Evolutionary conservation across 257 asterid species (phyloP).

Genomic region (Forsythia viridissima): DNA sequence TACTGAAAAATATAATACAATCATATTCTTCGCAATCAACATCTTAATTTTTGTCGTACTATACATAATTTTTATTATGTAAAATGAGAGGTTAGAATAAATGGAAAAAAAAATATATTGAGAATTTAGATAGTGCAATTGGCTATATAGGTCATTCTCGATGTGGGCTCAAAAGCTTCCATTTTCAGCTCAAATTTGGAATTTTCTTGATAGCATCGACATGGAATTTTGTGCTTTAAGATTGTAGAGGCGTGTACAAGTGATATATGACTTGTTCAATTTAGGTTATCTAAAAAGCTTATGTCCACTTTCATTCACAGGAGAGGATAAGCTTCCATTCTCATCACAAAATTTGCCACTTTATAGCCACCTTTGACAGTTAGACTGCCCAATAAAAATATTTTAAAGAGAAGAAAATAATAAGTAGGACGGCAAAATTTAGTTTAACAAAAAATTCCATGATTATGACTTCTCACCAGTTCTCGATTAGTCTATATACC

Average conservation of each 20-base stretch:
- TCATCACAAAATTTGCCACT: neutral
- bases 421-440: neutral
- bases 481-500: neutral
- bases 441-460: neutral
- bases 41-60: too few relatives aligned
- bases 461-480: neutral
- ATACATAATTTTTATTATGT: too few relatives aligned
- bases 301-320: neutral
- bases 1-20: too few relatives aligned
- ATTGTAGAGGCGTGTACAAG: neutral
- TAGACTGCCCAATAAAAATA: neutral
- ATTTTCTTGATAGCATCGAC: neutral
- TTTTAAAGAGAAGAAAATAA: neutral
- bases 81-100: too few relatives aligned
- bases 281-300: neutral
- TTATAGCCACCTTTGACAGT: neutral
- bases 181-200: neutral
- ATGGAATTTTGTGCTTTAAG: neutral
- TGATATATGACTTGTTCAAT: neutral
- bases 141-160: too few relatives aligned
- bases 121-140: too few relatives aligned
- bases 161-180: neutral
- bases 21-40: too few relatives aligned
- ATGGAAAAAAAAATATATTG: too few relatives aligned
- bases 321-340: constrained; percentile 1